These are phyloP conservation scores for Trichoderma sp. DNA, from an alignment of 2,329 filamentous ascomycete species.

Conservation along the genomic window DNA sequence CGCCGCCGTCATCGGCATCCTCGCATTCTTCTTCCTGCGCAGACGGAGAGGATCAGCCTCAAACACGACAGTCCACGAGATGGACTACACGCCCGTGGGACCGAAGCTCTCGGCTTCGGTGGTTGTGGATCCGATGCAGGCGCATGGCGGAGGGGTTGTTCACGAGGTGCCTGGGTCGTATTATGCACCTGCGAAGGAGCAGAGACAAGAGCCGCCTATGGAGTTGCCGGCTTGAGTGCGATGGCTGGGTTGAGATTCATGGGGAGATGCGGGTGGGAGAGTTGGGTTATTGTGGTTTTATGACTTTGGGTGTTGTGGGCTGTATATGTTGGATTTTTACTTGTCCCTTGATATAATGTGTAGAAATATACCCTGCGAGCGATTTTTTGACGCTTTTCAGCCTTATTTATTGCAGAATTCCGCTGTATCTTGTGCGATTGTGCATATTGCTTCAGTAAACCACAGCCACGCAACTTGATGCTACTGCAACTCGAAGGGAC, in stretches of 20 bases:
- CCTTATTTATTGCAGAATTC: too few species aligned
- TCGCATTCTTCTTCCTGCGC: not conserved
- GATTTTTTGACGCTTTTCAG: not conserved
- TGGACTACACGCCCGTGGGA: slow-evolving; percentile 1
- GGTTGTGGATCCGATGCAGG: not conserved
- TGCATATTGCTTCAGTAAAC: too few species aligned
- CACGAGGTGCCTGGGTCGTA: not conserved
- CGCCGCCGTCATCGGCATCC: not conserved
- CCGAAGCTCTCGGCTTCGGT: not conserved
- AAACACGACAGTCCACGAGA: not conserved
- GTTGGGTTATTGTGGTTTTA: not conserved
- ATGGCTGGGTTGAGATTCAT: not conserved
- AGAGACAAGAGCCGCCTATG: not conserved
- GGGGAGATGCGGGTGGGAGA: too few species aligned
- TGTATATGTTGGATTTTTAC: not conserved
- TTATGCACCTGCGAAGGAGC: not conserved
- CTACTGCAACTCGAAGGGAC: too few species aligned
- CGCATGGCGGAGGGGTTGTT: not conserved
- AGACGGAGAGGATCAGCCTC: not conserved
- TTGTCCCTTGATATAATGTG: too few species aligned
- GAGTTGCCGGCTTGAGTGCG: slow-evolving; percentile 7
- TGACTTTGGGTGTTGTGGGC: not conserved
- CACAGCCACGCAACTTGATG: too few species aligned
- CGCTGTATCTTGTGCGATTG: too few species aligned
- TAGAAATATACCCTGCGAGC: not conserved